Base-by-base conservation (phyloP, 257 asterid genomes). In the Salvia splendens region DNA sequence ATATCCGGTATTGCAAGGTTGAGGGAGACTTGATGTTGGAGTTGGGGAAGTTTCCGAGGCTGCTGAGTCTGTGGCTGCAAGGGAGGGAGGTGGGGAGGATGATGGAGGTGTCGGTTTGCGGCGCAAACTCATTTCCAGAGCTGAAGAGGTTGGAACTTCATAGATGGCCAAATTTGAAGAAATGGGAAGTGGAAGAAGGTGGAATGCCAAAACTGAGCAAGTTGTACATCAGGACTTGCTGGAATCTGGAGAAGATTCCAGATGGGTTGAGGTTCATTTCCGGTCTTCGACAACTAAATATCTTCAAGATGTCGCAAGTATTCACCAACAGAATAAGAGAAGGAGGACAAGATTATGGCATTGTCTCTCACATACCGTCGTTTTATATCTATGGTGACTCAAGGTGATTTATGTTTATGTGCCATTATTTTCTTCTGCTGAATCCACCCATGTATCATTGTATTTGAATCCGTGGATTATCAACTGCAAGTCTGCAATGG, bases 131-230 rank as follows among this genome's bases (percentile, higher is more conserved):
- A 35, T 57, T 57, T n/a, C 46, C 63, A 0, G 12, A n/a, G 12
- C 30, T 57, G 12, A 14, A 57, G 3, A 0, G 0, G 0, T 28
- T 35, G n/a, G 2, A 0, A 0, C 28, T 57, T 0, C 3, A 7
- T 1, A 1, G 1, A 0, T 7, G n/a, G 63, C 1, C 1, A 4
- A n/a, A n/a, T n/a, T 2, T 57, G 6, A 33, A n/a, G 42, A 35
- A 35, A 33, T 57, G 24, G 63, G 46, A 57, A n/a, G 63, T 57
- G 46, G 12, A 57, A 33, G 42, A 35, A 33, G 38, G 45, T 6
- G 63, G 46, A 57, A 33, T 57, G 46, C 28, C 45, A 8, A 57
- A 35, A 35, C 63, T 57, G 33, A 8, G 6, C 0, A 0, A 6
- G 0, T 6, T 57, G 12, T 0, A 0, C 3, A 57, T 57, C 24